phyloP scores from a whole-genome alignment of 208 protist species.

The Acanthamoeba polyphaga region DNA sequence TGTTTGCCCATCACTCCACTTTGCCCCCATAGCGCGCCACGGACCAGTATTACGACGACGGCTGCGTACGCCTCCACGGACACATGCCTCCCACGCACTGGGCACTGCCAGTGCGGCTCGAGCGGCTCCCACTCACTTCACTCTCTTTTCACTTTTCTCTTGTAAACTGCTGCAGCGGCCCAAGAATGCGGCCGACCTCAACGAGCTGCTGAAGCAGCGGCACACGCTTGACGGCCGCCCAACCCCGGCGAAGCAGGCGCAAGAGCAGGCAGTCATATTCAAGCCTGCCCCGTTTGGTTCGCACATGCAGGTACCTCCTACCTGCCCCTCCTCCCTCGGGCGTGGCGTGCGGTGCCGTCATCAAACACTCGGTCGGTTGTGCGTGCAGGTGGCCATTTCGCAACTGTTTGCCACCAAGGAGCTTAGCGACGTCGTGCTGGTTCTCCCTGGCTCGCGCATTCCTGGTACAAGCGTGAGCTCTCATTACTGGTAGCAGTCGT shows the following conservation, averaged over 20 bases:
- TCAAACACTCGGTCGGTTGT: not conserved
- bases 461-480: not conserved
- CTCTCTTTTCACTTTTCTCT: not conserved
- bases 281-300: slow-evolving; percentile 5
- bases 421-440: slow-evolving; percentile 49
- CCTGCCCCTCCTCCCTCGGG: not conserved
- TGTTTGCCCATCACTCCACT: not conserved
- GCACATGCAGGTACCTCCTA: not conserved
- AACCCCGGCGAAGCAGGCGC: not conserved
- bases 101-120: too few species aligned
- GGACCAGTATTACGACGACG: slow-evolving; percentile 42
- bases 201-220: not conserved
- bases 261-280: not conserved
- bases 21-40: not conserved
- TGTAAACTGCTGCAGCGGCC: not conserved
- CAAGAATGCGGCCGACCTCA: not conserved
- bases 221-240: not conserved
- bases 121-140: too few species aligned
- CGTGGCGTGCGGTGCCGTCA: not conserved
- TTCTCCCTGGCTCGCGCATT: not conserved
- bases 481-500: not conserved
- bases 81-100: not conserved
- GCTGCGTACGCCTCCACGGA: not conserved
- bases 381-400: not conserved
- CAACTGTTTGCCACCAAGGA: not conserved